phyloP scores from a whole-genome alignment of 2,329 filamentous ascomycete genomes.

The Sclerotinia subarctica region DNA sequence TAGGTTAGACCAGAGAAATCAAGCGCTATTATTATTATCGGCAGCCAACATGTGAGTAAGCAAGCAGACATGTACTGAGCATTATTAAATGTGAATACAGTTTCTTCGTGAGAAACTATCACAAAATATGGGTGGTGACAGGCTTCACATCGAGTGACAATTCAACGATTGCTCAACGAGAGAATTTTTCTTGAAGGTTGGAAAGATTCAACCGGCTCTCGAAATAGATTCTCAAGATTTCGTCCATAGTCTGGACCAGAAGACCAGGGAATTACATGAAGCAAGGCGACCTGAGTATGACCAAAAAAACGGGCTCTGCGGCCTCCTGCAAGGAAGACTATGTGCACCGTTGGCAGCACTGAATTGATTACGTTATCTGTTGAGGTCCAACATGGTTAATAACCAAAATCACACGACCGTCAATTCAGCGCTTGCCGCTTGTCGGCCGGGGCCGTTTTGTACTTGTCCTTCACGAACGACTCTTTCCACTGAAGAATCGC shows the following conservation, averaged over 20 bases:
- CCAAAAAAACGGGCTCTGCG: background rate
- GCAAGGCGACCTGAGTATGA: background rate
- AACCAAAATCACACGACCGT: background rate
- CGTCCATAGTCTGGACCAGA: background rate
- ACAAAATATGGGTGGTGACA: background rate
- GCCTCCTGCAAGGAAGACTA: constrained; percentile 2
- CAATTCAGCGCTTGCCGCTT: constrained; percentile 14
- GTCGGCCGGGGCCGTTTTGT: constrained; percentile 10
- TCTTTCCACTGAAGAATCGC: background rate
- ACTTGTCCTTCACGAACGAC: background rate
- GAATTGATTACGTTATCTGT: constrained; percentile 13
- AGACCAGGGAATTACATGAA: background rate
- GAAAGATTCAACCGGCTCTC: background rate
- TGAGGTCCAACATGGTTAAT: background rate
- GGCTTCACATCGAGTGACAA: background rate
- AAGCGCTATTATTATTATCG: background rate
- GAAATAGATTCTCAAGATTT: background rate
- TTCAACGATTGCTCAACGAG: background rate
- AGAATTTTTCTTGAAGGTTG: background rate
- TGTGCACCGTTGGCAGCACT: background rate
- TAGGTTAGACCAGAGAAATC: background rate
- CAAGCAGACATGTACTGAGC: background rate
- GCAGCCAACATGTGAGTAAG: background rate
- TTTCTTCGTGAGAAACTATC: background rate
- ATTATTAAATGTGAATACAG: background rate